Evolutionary conservation across 2,329 filamentous ascomycete genomes (phyloP).

Genomic region (Coniochaeta sp.): DNA sequence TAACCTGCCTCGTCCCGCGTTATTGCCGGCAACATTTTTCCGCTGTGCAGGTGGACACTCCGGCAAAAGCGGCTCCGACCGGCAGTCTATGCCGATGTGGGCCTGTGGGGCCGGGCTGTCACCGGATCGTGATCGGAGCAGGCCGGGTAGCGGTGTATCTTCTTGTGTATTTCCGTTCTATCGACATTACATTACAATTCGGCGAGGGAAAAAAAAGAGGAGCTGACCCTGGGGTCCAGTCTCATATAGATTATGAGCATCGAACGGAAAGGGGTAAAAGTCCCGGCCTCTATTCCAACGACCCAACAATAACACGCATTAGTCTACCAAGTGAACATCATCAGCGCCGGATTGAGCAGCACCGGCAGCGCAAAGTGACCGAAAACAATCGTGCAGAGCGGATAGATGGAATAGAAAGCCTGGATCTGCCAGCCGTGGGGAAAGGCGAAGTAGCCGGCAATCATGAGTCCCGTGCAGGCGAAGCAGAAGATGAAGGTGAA

Average conservation of each 20-base stretch:
- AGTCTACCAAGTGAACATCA: conserved; percentile 52
- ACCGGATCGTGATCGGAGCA: not conserved
- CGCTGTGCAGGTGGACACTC: not conserved
- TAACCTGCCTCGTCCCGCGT: not conserved
- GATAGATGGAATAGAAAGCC: conserved; percentile 52
- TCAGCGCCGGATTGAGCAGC: conserved; percentile 54
- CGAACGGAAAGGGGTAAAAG: too few relatives aligned
- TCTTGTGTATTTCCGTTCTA: too few relatives aligned
- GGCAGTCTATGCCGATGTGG: not conserved
- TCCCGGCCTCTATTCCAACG: not conserved
- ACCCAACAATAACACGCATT: not conserved
- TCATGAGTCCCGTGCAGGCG: conserved; percentile 34
- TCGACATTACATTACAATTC: too few relatives aligned
- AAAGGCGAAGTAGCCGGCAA: conserved; percentile 36
- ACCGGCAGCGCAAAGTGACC: conserved; percentile 53
- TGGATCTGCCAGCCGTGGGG: conserved; percentile 49
- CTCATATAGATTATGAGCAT: too few relatives aligned
- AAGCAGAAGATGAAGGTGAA: conserved; percentile 45
- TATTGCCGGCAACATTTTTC: not conserved
- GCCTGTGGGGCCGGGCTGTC: not conserved
- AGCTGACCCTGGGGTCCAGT: too few relatives aligned
- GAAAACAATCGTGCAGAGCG: conserved; percentile 42
- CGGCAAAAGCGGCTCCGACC: not conserved
- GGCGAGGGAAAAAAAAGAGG: too few relatives aligned
- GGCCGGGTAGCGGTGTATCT: too few relatives aligned